Conservation (phyloP, 148 eudicot species). For the Heliosperma pusillum region DNA sequence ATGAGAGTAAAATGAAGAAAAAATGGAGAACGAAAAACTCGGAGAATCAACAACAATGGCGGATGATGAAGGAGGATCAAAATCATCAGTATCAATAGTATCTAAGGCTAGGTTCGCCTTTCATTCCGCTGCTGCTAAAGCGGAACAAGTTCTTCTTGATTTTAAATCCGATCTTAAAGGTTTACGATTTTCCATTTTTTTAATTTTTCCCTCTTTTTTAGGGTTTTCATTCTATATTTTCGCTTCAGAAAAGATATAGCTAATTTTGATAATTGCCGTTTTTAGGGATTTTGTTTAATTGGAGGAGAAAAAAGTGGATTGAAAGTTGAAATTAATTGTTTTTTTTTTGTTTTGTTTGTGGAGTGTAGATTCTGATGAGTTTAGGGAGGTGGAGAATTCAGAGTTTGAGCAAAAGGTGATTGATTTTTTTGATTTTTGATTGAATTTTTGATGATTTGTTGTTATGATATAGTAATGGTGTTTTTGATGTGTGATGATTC, state of each 20-base stretch:
- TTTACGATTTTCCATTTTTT: slow-evolving; percentile 11
- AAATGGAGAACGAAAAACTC: slow-evolving; percentile 5
- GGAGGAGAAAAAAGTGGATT: not conserved
- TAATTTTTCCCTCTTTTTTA: not conserved
- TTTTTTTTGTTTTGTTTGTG: slow-evolving; percentile 10
- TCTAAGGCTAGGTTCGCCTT: slow-evolving; percentile 82
- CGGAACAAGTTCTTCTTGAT: slow-evolving; percentile 73
- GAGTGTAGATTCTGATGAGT: slow-evolving; percentile 33
- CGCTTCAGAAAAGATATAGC: slow-evolving; percentile 1
- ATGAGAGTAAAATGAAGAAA: not conserved
- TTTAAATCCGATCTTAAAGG: slow-evolving; percentile 78
- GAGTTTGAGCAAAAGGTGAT: slow-evolving; percentile 45
- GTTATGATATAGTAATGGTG: not conserved
- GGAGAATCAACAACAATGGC: slow-evolving; percentile 5
- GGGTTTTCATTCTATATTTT: slow-evolving; percentile 16
- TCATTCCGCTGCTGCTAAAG: slow-evolving; percentile 91
- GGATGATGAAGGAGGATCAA: slow-evolving; percentile 9
- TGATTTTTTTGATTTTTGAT: not conserved
- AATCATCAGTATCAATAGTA: slow-evolving; percentile 36
- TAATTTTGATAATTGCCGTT: not conserved
- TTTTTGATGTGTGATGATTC: not conserved
- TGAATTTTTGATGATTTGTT: not conserved
- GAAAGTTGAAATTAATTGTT: not conserved
- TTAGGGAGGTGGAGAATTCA: slow-evolving; percentile 10
- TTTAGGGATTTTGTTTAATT: not conserved